Evolutionary conservation across 2,329 filamentous ascomycete genomes (phyloP), one percentile per base, ranked within the genome.

Genomic region (Hortaea werneckii): DNA sequence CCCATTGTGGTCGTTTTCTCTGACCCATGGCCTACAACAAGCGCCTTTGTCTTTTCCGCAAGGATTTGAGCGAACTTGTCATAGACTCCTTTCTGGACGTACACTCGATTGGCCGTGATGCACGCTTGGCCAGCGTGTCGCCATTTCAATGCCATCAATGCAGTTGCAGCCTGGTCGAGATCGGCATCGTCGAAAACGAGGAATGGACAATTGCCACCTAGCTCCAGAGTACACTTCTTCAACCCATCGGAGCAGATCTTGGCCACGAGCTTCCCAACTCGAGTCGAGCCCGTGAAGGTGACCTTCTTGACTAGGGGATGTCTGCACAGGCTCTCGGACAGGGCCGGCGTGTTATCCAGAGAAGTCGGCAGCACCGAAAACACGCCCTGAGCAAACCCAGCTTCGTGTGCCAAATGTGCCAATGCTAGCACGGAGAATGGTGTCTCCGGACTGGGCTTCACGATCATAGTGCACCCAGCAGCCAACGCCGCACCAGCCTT

Each of bases 401-500:
- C 76, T 40, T 72, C 64, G 40, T 68, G 63, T 8, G 77, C 77
- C 29, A 82, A 62, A 58, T 71, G 59, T 7, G 69, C 77, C n/a
- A 81, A 58, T 2, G 72, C 69, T 11, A 80, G 61, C 0, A 75
- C 72, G 1, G 75, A 75, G 30, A 81, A 67, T 0, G 78, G 78
- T 1, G 78, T 80, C 61, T 87, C 82, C 0, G 82, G 82, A 4
- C 78, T 82, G 2, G 83, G 80, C 65, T 87, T 87, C 34, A 74
- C 67, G 29, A 89, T 72, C 78, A 89, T 85, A 1, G 82, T 81
- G 58, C 82, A 86, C 1, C 83, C 83, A 3, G 82, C 82, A 1
- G 83, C 83, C 35, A 86, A 65, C 1, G 82, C 82, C 5, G 82
- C 79, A 41, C 77, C 73, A 2, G 76, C 80, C 59, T 86, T 87